A percentile compares a stretch with the other conserved stretches of the same genome.
Evolutionary conservation across 108 stramenopile species (phyloP).

Genomic region (Pseudonitzschia multiseries): DNA sequence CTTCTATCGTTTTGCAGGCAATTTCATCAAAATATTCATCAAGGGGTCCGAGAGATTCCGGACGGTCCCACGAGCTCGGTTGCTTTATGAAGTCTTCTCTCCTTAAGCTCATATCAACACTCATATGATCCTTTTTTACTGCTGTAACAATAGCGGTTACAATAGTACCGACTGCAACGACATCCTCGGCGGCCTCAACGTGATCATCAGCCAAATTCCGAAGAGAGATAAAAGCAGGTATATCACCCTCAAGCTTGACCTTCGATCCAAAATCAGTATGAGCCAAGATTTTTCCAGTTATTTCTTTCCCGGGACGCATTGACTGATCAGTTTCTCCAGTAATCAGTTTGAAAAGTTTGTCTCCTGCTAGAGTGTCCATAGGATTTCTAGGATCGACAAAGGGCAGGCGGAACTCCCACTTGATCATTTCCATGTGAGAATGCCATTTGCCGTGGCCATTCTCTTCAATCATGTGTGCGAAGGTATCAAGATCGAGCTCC

Average conservation of each 20-base stretch:
- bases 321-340: constrained; percentile 87
- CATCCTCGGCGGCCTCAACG: constrained; percentile 83
- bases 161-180: constrained; percentile 73
- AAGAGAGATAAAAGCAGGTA: constrained; percentile 82
- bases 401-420: constrained; percentile 90
- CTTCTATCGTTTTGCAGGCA: constrained; percentile 65
- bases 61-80: constrained; percentile 81
- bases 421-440: constrained; percentile 85
- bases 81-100: constrained; percentile 81
- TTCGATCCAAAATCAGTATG: constrained; percentile 87
- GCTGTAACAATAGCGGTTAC: constrained; percentile 84
- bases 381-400: constrained; percentile 81
- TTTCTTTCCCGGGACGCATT: constrained; percentile 83
- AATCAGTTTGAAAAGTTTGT: constrained; percentile 78
- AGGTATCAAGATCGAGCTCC: constrained; percentile 85
- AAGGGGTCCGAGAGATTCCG: constrained; percentile 59
- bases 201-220: constrained; percentile 84
- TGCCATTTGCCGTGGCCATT: constrained; percentile 74
- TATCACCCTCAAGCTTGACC: constrained; percentile 87
- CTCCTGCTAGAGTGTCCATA: constrained; percentile 72
- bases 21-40: constrained; percentile 66
- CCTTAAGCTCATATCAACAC: constrained; percentile 84
- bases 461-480: constrained; percentile 76
- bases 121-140: constrained; percentile 92
- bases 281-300: constrained; percentile 79